These are phyloP conservation scores for Leavenworthia alabamica DNA, from an alignment of 345 rosid species.

Conservation along the genomic window DNA sequence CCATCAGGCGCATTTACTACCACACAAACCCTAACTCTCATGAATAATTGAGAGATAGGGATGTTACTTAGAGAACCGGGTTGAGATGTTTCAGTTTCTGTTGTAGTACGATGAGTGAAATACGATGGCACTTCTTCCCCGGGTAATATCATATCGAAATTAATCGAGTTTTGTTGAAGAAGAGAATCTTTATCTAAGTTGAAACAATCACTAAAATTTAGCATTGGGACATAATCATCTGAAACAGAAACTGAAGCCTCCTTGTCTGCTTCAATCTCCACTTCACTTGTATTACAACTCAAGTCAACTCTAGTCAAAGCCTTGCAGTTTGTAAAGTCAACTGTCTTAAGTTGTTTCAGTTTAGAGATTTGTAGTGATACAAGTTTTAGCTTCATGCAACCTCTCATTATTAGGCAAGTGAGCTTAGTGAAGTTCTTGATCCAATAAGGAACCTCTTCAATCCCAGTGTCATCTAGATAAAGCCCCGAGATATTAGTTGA, in stretches of 20 bases:
- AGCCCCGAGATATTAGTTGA: neutral
- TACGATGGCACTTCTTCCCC: neutral
- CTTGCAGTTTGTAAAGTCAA: neutral
- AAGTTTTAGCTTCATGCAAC: neutral
- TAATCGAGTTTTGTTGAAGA: neutral
- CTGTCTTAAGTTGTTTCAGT: fast-evolving
- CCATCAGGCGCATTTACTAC: too few relatives aligned
- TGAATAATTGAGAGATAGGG: neutral
- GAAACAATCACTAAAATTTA: neutral
- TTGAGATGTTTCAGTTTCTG: neutral
- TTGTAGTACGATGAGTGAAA: neutral
- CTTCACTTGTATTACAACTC: neutral
- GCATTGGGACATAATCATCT: neutral
- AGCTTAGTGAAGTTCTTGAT: neutral
- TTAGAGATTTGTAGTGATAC: neutral
- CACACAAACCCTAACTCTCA: neutral
- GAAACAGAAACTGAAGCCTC: neutral
- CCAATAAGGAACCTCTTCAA: neutral
- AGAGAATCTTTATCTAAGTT: neutral
- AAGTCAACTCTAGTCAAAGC: neutral
- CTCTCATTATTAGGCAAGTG: fast-evolving
- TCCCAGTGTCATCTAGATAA: neutral
- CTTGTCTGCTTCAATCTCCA: neutral
- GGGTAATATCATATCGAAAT: neutral
- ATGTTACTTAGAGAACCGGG: neutral